A percentile compares a stretch with the other conserved stretches of the same genome.
Conservation (phyloP, 208 protist species). For the Leishmania arabica region DNA sequence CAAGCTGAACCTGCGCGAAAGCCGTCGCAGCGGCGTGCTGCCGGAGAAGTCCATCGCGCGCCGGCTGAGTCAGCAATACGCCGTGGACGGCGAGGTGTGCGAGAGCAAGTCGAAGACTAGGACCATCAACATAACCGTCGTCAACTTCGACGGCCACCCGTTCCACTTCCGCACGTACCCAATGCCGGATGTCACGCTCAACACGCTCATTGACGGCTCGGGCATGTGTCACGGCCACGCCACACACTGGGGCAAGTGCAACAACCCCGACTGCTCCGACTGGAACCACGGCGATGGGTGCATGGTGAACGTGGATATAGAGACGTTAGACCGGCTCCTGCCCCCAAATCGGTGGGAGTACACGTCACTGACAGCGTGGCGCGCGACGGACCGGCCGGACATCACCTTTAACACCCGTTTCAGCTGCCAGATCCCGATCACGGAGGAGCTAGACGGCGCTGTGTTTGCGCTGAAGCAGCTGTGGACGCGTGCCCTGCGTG, state of each 20-base stretch:
- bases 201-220: slow-evolving; percentile 89
- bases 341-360: slow-evolving; percentile 91
- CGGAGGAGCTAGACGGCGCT: slow-evolving; percentile 81
- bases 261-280: slow-evolving; percentile 89
- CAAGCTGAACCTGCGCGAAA: slow-evolving; percentile 88
- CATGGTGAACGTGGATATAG: slow-evolving; percentile 91
- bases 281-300: slow-evolving; percentile 92
- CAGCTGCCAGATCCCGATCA: slow-evolving; percentile 89
- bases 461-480: slow-evolving; percentile 90
- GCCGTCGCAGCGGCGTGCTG: slow-evolving; percentile 68
- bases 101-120: slow-evolving; percentile 79
- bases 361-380: slow-evolving; percentile 81
- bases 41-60: slow-evolving; percentile 89
- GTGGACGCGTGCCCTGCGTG: slow-evolving; percentile 78
- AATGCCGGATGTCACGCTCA: slow-evolving; percentile 92
- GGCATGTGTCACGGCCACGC: slow-evolving; percentile 89
- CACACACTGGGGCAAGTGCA: slow-evolving; percentile 86
- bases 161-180: slow-evolving; percentile 88
- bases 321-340: slow-evolving; percentile 83
- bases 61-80: slow-evolving; percentile 81
- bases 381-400: slow-evolving; percentile 76
- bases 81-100: slow-evolving; percentile 74
- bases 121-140: slow-evolving; percentile 87
- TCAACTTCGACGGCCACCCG: slow-evolving; percentile 88
- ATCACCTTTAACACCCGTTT: slow-evolving; percentile 91